Evolutionary conservation across 306 rosid genomes (phyloP), one percentile per base, ranked within the genome.

Genomic region (Alnus rubra): DNA sequence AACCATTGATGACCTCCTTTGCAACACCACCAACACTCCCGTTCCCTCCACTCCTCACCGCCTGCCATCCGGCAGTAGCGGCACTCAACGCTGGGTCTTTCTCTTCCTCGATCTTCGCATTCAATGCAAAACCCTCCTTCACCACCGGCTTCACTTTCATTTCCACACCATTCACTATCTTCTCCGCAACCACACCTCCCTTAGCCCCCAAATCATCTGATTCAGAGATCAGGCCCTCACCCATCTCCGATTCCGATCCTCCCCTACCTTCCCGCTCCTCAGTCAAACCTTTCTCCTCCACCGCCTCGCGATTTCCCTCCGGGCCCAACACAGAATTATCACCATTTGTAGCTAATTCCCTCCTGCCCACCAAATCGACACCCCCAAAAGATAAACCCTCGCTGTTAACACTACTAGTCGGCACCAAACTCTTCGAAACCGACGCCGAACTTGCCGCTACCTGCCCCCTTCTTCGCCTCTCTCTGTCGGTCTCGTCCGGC

Each of bases 11-110:
- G 19, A 50, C 84, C 68, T 76, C 88, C 64, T 82, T 80, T 18
- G 73, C 50, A 77, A 75, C 91, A 64, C 45, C 67, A 68, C 30
- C 48, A 52, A 15, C 4, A 60, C 54, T 76, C 52, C 44, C 75
- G 1, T 85, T 78, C 51, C 89, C 95, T 78, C 86, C 87, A 54
- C 73, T 82, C 77, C 75, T 90, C 2, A 85, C 85, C 2, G 88
- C 97, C 81, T 88, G 85, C 99, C 98, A 95, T 64, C 92, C 94
- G 0, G 86, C 90, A 79, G 88, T 91, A 0, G 98, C 65, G 3
- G 65, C 99, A 28, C 89, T 87, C 78, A 86, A 68, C 18, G 88
- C 86, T 0, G 93, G 93, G 69, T 93, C 87, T 14, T 52, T 88
- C 56, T 79, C 87, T 56, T 87, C 82, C 19, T 76, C 78, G 54